Evolutionary conservation across 768 basidiomycete genomes (phyloP), one percentile per base, ranked within the genome.

Genomic region (Serendipita sp.): DNA sequence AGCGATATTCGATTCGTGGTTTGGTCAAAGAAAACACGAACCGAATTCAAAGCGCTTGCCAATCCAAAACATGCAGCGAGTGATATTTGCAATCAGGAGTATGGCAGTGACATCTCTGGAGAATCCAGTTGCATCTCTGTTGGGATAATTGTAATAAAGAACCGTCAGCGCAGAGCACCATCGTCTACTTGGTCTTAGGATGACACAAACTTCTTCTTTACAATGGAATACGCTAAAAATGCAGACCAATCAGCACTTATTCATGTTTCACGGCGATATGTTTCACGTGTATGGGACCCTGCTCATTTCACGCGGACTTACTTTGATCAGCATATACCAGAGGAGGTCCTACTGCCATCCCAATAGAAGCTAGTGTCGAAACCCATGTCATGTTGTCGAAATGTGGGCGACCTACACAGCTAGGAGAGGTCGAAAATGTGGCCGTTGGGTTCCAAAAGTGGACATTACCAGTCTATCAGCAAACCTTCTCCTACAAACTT

Each of bases 21-120:
- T 24, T 24, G 24, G 44, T 16, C 24, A 28, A 11, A 15, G 1
- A 53, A 13, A 13, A 10, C 30, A 46, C 64, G 10, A 44, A 68
- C 68, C 68, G 53, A 80, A 74, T 75, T 92, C 90, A 72, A 90
- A 92, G 63, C 71, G 86, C 45, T 85, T 77, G 64, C 90, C 90
- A 41, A 92, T 75, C 90, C 90, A 92, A 75, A 92, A 92, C 78
- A 91, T 92, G 73, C 90, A 92, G 70, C 90, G 80, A 30, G 86
- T 86, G 63, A 92, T 89, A 73, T 92, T 92, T 60, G 89, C 88
- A 66, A 88, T 78, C 66, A 89, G 66, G 84, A 92, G 75, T 66
- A 92, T 91, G 5, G 86, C 90, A 70, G 89, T 91, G 63, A 92
- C 84, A 71, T 92, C 90, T 70, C 83, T 81, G 64, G 90, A 91